Evolutionary conservation across 2,329 filamentous ascomycete species (phyloP), one percentile per base, ranked within the genome.

Genomic region (Dryadomyces sulphureus): DNA sequence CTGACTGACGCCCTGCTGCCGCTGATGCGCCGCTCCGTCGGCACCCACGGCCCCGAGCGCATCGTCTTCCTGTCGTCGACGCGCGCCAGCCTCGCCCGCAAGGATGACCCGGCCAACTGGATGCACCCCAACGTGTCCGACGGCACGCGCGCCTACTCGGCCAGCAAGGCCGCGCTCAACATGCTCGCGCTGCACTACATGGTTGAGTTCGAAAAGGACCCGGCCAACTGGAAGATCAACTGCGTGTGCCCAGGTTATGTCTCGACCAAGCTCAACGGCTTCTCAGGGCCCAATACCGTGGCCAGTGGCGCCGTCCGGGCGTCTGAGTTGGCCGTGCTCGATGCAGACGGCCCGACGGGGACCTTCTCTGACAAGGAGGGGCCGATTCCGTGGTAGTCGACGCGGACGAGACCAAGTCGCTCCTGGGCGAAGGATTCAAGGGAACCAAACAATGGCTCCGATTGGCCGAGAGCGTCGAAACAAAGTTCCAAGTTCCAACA

Each of bases 191-290:
- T 45, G 27, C 43, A 54, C 50, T 66, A 61, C 41, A 56, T 54
- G 19, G 49, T 52, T 1, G 51, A 57, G 0, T 54, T 57, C 11
- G 30, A 67, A 34, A 52, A 56, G 5, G 55, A 55, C 19, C 41
- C 50, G 4, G 57, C 56, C 41, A 48, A 49, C 8, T 62, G 56
- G 17, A 59, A 57, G 45, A 59, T 62, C 38, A 66, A 65, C 43
- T 48, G 53, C 4, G 59, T 57, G 7, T 66, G 62, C 36, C 64
- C 65, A 0, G 64, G 64, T 0, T 50, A 59, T n/a, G 59, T 64
- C 1, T 55, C 52, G 21, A 62, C 62, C 5, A 53, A 53, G 3
- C 24, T 64, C 41, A 56, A 38, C n/a, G 45, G 36, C 1, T 57
- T 45, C 25, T 36, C n/a, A 3, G 48, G 49, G 19, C 49, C 44